Conservation (phyloP, 805 yeast genomes). For the Metschnikowia koreensis region DNA sequence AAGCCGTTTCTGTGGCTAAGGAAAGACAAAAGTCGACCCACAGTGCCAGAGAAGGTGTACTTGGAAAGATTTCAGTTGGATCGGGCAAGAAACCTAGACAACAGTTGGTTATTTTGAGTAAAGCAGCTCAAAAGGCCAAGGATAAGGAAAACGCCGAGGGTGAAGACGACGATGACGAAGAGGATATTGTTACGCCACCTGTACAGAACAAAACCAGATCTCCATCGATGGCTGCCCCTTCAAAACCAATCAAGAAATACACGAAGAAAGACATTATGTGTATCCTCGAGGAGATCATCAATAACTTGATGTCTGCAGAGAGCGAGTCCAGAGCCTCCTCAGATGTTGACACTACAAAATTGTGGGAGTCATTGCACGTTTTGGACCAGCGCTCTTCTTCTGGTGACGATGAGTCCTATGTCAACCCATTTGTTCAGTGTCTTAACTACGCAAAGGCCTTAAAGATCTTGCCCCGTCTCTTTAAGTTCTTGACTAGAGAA, state of each 20-base stretch:
- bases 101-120: slow-evolving; percentile 64
- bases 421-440: slow-evolving; percentile 80
- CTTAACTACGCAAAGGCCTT: slow-evolving; percentile 83
- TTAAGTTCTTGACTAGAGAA: slow-evolving; percentile 74
- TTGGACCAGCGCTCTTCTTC: slow-evolving; percentile 59
- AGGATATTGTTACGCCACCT: slow-evolving; percentile 12
- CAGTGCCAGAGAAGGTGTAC: slow-evolving; percentile 76
- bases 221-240: slow-evolving; percentile 32
- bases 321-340: slow-evolving; percentile 45
- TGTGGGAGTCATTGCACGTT: slow-evolving; percentile 80
- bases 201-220: slow-evolving; percentile 27
- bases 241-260: slow-evolving; percentile 32
- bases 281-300: slow-evolving; percentile 75
- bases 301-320: slow-evolving; percentile 75
- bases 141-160: slow-evolving; percentile 15
- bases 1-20: slow-evolving; percentile 92
- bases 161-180: slow-evolving; percentile 21
- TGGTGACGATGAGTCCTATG: slow-evolving; percentile 46
- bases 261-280: slow-evolving; percentile 50
- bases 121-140: slow-evolving; percentile 44
- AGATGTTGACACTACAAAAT: slow-evolving; percentile 38
- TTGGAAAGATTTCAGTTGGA: slow-evolving; percentile 80
- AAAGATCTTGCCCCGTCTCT: slow-evolving; percentile 83
- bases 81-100: slow-evolving; percentile 85
- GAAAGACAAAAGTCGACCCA: slow-evolving; percentile 72